These are phyloP conservation scores for Mesembryanthemum crystallinum DNA, from an alignment of 148 eudicot species.

Conservation along the genomic window DNA sequence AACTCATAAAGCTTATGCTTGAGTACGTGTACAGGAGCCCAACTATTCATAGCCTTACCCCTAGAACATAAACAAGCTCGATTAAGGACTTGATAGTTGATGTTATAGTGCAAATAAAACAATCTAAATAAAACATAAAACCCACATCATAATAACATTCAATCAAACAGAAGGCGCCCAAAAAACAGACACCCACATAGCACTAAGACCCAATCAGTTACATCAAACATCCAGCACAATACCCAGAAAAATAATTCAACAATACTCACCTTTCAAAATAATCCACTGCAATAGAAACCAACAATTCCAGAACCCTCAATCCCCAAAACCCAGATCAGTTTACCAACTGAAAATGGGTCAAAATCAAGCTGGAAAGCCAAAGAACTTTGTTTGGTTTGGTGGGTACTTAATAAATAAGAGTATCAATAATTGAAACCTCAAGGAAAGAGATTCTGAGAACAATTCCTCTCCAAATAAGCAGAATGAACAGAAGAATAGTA, in stretches of 20 bases:
- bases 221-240: not conserved
- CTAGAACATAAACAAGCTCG: not conserved
- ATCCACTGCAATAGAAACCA: too few relatives aligned
- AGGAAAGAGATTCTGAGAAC: not conserved
- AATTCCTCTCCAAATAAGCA: not conserved
- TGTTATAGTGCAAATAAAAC: not conserved
- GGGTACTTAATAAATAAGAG: slow-evolving; percentile 1
- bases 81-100: not conserved
- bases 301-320: not conserved
- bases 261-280: too few relatives aligned
- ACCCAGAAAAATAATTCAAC: too few relatives aligned
- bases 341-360: slow-evolving; percentile 11
- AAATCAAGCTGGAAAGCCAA: slow-evolving; percentile 7
- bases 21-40: too few relatives aligned
- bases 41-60: too few relatives aligned
- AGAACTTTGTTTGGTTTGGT: not conserved
- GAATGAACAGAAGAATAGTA: not conserved
- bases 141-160: not conserved
- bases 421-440: not conserved
- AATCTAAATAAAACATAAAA: not conserved
- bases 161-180: not conserved
- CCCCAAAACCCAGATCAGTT: not conserved
- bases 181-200: not conserved
- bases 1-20: too few relatives aligned
- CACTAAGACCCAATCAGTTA: not conserved